A percentile compares a stretch with the other conserved stretches of the same genome.
These are phyloP conservation scores for Setaria viridis DNA, from an alignment of 202 grass and related monocot species.

Conservation along the genomic window DNA sequence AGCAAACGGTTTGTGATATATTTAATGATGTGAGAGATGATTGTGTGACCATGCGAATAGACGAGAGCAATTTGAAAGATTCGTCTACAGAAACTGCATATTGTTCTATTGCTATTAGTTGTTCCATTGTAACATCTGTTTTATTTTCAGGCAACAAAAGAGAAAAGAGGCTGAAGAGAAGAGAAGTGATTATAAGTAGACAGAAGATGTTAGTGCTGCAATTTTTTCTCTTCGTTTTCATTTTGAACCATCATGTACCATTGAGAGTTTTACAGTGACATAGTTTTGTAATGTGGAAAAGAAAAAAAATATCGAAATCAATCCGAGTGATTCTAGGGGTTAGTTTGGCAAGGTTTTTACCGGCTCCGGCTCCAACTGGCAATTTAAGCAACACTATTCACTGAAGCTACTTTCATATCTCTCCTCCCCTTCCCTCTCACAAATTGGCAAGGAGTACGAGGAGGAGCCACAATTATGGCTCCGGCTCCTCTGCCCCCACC, in stretches of 20 bases:
- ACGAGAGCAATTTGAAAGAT: neutral
- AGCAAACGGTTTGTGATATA: neutral
- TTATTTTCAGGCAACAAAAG: conserved; percentile 85
- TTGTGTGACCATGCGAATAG: neutral
- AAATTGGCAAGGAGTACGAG: too few species aligned
- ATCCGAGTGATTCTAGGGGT: neutral
- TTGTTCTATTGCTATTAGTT: neutral
- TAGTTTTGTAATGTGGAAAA: conserved; percentile 39
- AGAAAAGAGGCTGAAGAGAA: conserved; percentile 87
- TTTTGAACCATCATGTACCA: neutral
- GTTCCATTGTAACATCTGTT: conserved; percentile 18
- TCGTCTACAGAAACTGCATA: neutral
- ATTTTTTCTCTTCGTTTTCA: neutral
- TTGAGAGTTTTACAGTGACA: neutral
- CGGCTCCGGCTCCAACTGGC: too few species aligned
- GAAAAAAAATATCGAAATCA: neutral
- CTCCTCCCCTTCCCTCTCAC: too few species aligned
- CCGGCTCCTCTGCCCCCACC: too few species aligned
- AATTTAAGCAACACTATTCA: too few species aligned
- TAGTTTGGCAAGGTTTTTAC: too few species aligned
- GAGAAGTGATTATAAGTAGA: conserved; percentile 72
- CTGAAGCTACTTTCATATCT: too few species aligned
- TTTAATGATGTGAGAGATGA: neutral
- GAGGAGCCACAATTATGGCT: too few species aligned
- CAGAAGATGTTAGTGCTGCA: conserved; percentile 55